A percentile compares a stretch with the other conserved stretches of the same genome.
phyloP scores from a whole-genome alignment of 2,329 filamentous ascomycete species.

The Fonsecaea multimorphosa region DNA sequence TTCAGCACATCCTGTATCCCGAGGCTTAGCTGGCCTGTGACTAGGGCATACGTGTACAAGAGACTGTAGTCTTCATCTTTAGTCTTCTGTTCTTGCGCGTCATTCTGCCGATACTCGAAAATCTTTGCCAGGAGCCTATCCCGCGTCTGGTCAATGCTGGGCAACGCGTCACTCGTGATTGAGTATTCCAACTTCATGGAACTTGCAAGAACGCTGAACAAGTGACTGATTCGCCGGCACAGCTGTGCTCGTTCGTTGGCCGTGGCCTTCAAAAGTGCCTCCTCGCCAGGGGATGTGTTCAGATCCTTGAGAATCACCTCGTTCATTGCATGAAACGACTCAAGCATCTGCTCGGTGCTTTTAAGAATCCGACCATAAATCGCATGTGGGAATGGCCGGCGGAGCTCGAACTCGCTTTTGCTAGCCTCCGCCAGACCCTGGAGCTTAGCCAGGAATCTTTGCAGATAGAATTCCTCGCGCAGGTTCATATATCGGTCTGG shows the following conservation, averaged over 20 bases:
- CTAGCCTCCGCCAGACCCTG: constrained; percentile 76
- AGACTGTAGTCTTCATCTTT: constrained; percentile 78
- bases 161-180: constrained; percentile 78
- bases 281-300: constrained; percentile 77
- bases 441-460: constrained; percentile 75
- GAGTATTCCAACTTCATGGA: constrained; percentile 95
- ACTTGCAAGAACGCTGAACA: constrained; percentile 83
- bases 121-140: constrained; percentile 86
- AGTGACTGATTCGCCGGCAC: constrained; percentile 87
- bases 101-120: constrained; percentile 80
- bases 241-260: constrained; percentile 77
- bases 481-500: constrained; percentile 78
- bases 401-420: constrained; percentile 84
- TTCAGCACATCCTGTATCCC: constrained; percentile 61
- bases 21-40: constrained; percentile 65
- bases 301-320: constrained; percentile 84
- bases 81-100: constrained; percentile 55
- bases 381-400: constrained; percentile 80
- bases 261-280: constrained; percentile 79
- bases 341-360: constrained; percentile 82
- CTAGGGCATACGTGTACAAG: constrained; percentile 82
- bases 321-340: constrained; percentile 96
- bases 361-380: constrained; percentile 76
- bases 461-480: constrained; percentile 85
- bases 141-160: constrained; percentile 78